phyloP scores from a whole-genome alignment of 1,284 basidiomycete species.

The Ceratobasidium sp. region DNA sequence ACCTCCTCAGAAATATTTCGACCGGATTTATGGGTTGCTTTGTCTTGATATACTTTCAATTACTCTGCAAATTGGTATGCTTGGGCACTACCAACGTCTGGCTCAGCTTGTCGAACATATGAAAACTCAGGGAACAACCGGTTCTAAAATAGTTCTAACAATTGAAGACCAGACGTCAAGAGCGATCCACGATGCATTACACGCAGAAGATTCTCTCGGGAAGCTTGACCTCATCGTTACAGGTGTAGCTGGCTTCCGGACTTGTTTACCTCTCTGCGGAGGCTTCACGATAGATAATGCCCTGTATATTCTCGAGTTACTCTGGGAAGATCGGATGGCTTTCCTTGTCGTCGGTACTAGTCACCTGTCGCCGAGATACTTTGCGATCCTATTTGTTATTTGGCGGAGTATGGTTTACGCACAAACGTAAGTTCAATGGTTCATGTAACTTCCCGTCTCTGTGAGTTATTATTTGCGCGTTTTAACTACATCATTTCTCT shows the following conservation, averaged over 20 bases:
- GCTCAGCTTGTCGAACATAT: no score
- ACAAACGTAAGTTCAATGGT: no score
- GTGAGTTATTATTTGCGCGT: no score
- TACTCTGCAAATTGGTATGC: neutral
- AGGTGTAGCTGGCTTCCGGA: neutral
- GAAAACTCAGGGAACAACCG: neutral
- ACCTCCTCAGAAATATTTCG: neutral
- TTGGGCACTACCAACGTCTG: neutral
- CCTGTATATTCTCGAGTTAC: neutral
- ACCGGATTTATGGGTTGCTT: neutral
- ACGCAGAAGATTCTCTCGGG: neutral
- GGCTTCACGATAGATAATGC: neutral
- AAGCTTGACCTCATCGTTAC: neutral
- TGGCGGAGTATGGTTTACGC: neutral
- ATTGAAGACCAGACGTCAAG: neutral
- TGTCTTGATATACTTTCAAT: neutral
- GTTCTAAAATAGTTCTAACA: neutral
- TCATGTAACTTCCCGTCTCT: no score
- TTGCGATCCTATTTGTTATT: neutral
- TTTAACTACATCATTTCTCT: no score
- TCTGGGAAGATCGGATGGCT: neutral
- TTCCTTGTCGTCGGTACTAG: neutral
- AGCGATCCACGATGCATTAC: neutral
- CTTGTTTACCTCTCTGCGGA: neutral
- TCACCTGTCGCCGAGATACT: neutral